Base-by-base conservation (phyloP, 2,329 filamentous ascomycete species). In the Penicillium italicum region DNA sequence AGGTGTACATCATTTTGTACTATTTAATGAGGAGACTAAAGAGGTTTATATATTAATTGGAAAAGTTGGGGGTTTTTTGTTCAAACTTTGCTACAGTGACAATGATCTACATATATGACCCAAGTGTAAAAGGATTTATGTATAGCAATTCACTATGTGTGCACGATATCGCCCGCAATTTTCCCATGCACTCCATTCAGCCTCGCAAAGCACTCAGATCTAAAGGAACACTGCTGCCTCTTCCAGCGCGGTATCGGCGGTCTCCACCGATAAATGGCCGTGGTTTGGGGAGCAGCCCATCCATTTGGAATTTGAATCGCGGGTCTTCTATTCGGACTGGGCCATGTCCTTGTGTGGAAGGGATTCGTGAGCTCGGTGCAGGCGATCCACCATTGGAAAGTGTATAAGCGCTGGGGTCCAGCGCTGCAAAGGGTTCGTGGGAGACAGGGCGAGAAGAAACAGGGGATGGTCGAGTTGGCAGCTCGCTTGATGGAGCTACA, bases 211-310 rank as follows among this genome's bases (percentile, higher is more conserved):
- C 68, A 54, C 61, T 84, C 69, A 99, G 74, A 77, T 97, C 90
- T 65, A 97, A 78, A 30, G 94, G 94, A 63, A 97, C 92, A 78
- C 90, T 97, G 76, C 91, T 97, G 31, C 91, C 93, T 69, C 93
- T 84, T 9, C 94, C 94, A 34, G 94, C 94, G 60, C 93, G 82
- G 74, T 97, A 99, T 70, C 85, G 85, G 71, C 88, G 91, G 20
- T 82, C 76, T 4, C 84, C 85, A n/a, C 88, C 88, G 1, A 80
- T 76, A 69, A 95, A 97, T 1, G 89, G 85, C 66, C 93, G 82
- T 22, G 93, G 93, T 65, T 91, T 93, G 0, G 94, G 93, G 44
- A 97, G 80, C 64, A 89, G 81, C 34, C 81, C 83, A 66, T 97
- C 93, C 44, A 87, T 84, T 65, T 93, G 88, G 69, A 97, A 99